Evolutionary conservation across 805 yeast species (phyloP), one percentile per base, ranked within the genome.

Genomic region (Candida montana): DNA sequence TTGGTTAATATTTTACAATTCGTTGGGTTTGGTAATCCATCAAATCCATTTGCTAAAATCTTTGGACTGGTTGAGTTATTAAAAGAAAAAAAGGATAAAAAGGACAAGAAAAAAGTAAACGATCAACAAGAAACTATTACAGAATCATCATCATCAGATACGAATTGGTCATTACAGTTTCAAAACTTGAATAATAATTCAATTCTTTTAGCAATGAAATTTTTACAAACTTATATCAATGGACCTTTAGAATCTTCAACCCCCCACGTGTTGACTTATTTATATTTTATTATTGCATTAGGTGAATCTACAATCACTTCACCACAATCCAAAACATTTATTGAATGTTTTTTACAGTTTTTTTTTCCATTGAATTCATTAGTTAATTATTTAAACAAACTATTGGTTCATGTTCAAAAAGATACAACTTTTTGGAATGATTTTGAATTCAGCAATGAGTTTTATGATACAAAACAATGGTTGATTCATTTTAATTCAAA

Each of bases 221-320:
- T 84, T 56, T 58, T 84, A 35, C 72, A 71, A 48, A 80, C 79
- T 44, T 85, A 83, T 54, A 59, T 83, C 29, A 67, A 71, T 44
- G 91, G 93, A 0, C 93, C 95, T 3, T 45, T 68, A 32, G 69
- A 76, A 33, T 77, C 81, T 44, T 78, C 86, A 1, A 71, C 83
- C 4, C 81, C 90, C 11, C 95, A 86, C 65, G 69, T 81, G 3
- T 69, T 85, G 34, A 82, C 88, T 2, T 84, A 91, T 88, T 61
- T 83, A 7, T 83, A 86, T 54, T 87, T 83, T 52, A 61, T 86
- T 18, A 65, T 79, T 11, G 71, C 91, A 1, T 64, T 82, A 23
- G 83, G 84, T 3, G 71, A 77, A 45, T 78, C 82, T 7, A 58
- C 72, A 6, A 63, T 67, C 30, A 61, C 61, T 33, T 62, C 61